Evolutionary conservation across 257 asterid genomes (phyloP).

Genomic region (Linaria vulgaris): DNA sequence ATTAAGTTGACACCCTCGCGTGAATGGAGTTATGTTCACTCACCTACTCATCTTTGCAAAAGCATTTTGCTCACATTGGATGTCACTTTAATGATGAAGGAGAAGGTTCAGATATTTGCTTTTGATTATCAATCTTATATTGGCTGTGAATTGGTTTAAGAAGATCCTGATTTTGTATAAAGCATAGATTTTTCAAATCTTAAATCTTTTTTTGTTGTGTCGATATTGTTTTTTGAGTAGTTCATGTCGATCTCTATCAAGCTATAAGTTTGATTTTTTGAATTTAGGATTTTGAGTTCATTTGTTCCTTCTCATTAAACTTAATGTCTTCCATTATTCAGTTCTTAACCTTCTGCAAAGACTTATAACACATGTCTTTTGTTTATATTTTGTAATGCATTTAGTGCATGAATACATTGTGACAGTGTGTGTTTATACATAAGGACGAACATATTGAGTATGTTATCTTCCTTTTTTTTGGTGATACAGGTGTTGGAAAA

Average conservation of each 20-base stretch:
- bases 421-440: slow-evolving; percentile 4
- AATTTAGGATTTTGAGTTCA: neutral
- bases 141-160: slow-evolving; percentile 2
- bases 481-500: slow-evolving; percentile 71
- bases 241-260: neutral
- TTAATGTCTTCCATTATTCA: no score
- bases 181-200: neutral
- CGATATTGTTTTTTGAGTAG: neutral
- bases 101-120: neutral
- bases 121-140: neutral
- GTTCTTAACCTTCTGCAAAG: no score
- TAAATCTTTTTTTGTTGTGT: no score
- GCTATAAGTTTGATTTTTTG: neutral
- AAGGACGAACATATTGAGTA: slow-evolving; percentile 1
- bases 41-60: neutral
- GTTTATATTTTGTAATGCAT: neutral
- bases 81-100: neutral
- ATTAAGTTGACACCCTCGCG: neutral
- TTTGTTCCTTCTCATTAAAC: neutral
- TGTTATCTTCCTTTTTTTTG: slow-evolving; percentile 7
- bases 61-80: neutral
- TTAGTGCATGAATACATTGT: slow-evolving; percentile 17
- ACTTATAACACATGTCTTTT: no score
- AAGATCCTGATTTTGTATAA: neutral
- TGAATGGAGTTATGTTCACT: neutral